These are phyloP conservation scores for Xylaria bambusicola DNA, from an alignment of 495 filamentous ascomycete genomes.

Conservation along the genomic window DNA sequence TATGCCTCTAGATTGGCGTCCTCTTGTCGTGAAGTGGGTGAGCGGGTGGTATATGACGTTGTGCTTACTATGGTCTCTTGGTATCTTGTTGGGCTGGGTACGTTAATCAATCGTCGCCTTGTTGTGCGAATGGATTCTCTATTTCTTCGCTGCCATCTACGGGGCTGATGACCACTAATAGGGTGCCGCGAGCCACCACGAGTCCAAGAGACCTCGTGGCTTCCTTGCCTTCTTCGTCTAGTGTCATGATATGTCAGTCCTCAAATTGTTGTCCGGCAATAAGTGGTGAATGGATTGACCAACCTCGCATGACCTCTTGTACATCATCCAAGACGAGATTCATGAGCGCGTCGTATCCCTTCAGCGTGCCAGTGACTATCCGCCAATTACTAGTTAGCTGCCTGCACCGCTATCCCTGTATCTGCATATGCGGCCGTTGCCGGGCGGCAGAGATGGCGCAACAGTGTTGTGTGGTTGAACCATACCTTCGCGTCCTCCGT, in stretches of 20 bases:
- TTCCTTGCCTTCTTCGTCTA: constrained; percentile 91
- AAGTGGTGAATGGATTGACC: constrained; percentile 23
- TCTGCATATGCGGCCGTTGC: not conserved
- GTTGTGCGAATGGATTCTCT: constrained; percentile 83
- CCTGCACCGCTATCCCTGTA: not conserved
- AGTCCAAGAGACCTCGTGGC: constrained; percentile 81
- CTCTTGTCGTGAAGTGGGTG: not conserved
- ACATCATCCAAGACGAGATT: constrained; percentile 96
- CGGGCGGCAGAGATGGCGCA: not conserved
- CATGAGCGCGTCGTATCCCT: constrained; percentile 96
- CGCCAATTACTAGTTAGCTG: not conserved
- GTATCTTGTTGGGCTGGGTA: not conserved
- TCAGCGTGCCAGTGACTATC: constrained; percentile 81
- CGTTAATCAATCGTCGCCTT: constrained; percentile 42
- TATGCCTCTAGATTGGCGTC: not conserved
- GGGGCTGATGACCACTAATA: constrained; percentile 89
- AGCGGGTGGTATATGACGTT: not conserved
- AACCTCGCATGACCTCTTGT: constrained; percentile 84
- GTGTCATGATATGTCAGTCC: constrained; percentile 17
- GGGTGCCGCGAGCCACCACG: constrained; percentile 87
- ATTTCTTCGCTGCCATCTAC: constrained; percentile 95
- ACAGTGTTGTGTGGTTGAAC: not conserved
- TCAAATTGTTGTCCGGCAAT: not conserved
- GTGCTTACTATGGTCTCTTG: not conserved
- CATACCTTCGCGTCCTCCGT: constrained; percentile 88